Evolutionary conservation across 1,284 basidiomycete genomes (phyloP).

Genomic region (Paramarasmius palmivorus): DNA sequence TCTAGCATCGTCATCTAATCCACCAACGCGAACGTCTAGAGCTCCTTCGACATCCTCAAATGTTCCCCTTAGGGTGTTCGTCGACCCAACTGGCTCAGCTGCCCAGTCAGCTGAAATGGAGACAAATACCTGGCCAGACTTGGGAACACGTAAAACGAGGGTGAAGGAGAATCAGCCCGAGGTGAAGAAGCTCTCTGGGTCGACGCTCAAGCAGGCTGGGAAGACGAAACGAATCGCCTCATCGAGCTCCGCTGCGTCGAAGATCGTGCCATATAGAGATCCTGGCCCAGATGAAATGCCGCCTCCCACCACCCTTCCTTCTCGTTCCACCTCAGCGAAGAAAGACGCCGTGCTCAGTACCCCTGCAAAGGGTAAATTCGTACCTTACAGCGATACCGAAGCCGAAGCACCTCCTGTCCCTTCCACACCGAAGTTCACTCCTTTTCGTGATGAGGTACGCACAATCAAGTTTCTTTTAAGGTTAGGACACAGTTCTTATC

Average conservation of each 20-base stretch:
- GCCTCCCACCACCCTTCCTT: slow-evolving; percentile 22
- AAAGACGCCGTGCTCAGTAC: slow-evolving; percentile 30
- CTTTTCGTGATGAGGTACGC: slow-evolving; percentile 68
- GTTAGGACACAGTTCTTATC: slow-evolving; percentile 12
- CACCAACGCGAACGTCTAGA: slow-evolving; percentile 17
- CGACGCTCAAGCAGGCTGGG: slow-evolving; percentile 62
- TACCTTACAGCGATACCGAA: slow-evolving; percentile 38
- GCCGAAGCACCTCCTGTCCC: slow-evolving; percentile 29
- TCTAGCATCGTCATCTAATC: slow-evolving; percentile 28
- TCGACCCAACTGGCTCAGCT: slow-evolving; percentile 62
- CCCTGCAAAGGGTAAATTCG: slow-evolving; percentile 30
- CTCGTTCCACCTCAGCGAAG: neutral
- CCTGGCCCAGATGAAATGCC: slow-evolving; percentile 41
- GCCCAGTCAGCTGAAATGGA: slow-evolving; percentile 40
- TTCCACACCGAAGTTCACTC: slow-evolving; percentile 59
- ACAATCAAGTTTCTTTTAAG: slow-evolving; percentile 11
- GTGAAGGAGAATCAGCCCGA: slow-evolving; percentile 76
- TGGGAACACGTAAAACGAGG: slow-evolving; percentile 72
- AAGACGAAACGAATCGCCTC: slow-evolving; percentile 52
- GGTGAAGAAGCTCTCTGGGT: slow-evolving; percentile 63
- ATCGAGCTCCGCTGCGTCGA: slow-evolving; percentile 39
- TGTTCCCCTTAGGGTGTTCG: slow-evolving; percentile 63
- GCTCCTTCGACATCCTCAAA: slow-evolving; percentile 44
- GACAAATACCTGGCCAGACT: slow-evolving; percentile 59
- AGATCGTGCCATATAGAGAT: slow-evolving; percentile 60